phyloP scores from a whole-genome alignment of 2,329 filamentous ascomycete genomes.

The Byssothecium circinans region DNA sequence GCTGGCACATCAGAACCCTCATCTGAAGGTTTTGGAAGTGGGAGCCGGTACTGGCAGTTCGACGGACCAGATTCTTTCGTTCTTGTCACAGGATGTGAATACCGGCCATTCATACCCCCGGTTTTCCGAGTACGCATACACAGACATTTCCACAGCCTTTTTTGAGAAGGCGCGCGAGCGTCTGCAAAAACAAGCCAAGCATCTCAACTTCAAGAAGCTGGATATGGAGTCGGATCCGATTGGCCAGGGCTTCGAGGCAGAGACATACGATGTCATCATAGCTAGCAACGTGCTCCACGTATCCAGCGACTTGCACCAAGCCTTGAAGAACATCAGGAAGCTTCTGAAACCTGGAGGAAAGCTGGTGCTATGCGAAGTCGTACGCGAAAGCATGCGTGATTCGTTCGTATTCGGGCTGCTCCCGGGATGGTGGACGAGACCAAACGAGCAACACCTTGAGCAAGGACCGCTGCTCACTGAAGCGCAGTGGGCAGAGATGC shows the following conservation, averaged over 20 bases:
- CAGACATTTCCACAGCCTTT: slow-evolving; percentile 18
- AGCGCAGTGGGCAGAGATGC: no score
- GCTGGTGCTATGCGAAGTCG: no score
- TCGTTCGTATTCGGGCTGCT: no score
- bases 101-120: slow-evolving; percentile 3
- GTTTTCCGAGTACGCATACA: slow-evolving; percentile 13
- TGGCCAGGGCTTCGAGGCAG: slow-evolving; percentile 6
- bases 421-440: no score
- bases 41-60: slow-evolving; percentile 14
- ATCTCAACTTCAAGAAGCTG: slow-evolving; percentile 8
- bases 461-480: no score
- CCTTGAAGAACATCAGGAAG: slow-evolving; percentile 11
- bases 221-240: slow-evolving; percentile 13
- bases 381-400: no score
- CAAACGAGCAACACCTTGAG: no score
- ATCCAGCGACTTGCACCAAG: slow-evolving; percentile 7
- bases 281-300: slow-evolving; percentile 35
- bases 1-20: slow-evolving; percentile 4
- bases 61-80: slow-evolving; percentile 7
- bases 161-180: no score
- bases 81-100: background rate
- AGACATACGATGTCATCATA: slow-evolving; percentile 27
- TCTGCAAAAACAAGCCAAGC: slow-evolving; percentile 8
- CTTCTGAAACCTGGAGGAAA: slow-evolving; percentile 20
- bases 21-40: slow-evolving; percentile 9